Evolutionary conservation across 495 filamentous ascomycete genomes (phyloP).

Genomic region (Hypomontagnella submonticulosa): DNA sequence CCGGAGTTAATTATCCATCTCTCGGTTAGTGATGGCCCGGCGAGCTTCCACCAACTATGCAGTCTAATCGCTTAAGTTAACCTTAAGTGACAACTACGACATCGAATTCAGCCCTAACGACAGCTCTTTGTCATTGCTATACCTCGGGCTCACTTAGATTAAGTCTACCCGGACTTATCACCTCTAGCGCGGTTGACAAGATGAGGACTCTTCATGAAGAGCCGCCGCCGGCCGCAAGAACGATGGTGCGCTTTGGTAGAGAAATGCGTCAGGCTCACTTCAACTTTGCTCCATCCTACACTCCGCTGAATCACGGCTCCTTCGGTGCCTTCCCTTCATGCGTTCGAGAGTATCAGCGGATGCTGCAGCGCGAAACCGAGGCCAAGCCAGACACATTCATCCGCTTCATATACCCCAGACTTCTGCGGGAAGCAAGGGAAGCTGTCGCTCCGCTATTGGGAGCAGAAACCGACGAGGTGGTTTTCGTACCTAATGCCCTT

Average conservation of each 20-base stretch:
- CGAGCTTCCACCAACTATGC: too few relatives aligned
- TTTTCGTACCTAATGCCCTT: slow-evolving; percentile 83
- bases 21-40: too few relatives aligned
- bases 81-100: too few relatives aligned
- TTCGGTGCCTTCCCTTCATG: slow-evolving; percentile 51
- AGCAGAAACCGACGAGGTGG: slow-evolving; percentile 68
- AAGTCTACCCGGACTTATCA: not conserved
- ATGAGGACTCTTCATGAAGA: slow-evolving; percentile 24
- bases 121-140: too few relatives aligned
- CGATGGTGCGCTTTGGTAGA: slow-evolving; percentile 45
- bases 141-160: not conserved
- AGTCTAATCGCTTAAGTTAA: too few relatives aligned
- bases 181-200: not conserved
- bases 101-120: not conserved
- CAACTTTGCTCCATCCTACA: slow-evolving; percentile 50
- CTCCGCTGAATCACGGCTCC: slow-evolving; percentile 56
- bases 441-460: slow-evolving; percentile 71
- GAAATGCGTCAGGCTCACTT: slow-evolving; percentile 52
- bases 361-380: slow-evolving; percentile 46
- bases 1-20: too few relatives aligned
- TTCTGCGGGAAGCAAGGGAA: slow-evolving; percentile 68
- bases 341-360: slow-evolving; percentile 47
- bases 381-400: slow-evolving; percentile 57
- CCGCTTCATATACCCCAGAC: slow-evolving; percentile 64
- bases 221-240: slow-evolving; percentile 5